Evolutionary conservation across 1,139 yeast genomes (phyloP), one percentile per base, ranked within the genome.

Genomic region (Tardiomyces blankii): DNA sequence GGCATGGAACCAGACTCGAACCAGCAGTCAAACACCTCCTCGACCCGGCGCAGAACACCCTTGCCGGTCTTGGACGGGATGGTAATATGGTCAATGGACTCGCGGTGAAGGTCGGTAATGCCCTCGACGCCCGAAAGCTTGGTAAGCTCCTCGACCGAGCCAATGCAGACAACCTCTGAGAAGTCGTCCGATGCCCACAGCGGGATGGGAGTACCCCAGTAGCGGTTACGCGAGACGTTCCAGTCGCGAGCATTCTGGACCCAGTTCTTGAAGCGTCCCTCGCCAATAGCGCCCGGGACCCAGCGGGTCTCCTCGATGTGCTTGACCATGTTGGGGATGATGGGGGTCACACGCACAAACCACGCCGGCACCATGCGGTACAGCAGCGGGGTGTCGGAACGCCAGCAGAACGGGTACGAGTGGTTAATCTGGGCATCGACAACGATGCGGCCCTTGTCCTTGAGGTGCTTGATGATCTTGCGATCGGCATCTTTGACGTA

Each of bases 161-260:
- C 95, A 56, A 93, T 71, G 73, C 97, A 91, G 39, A 91, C 91
- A 54, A 91, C 70, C 71, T 91, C 99, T 67, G 85, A 83, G 56
- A 74, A 80, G 65, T 91, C 99, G 16, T 89, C 97, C 57, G 91
- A 80, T 43, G 80, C 96, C 99, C 99, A 91, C 60, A 91, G 70
- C 51, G 99, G 99, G 57, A 91, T 82, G 51, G 99, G 99, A 40
- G 97, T 91, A 72, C 99, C 99, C 99, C 99, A 91, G 69, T 91
- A 91, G 69, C 99, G 80, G 73, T 91, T 91, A 76, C 99, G 84
- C 18, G 96, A 88, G 54, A 91, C 77, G 65, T 91, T 91, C 99
- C 99, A 91, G 69, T 91, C 99, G 67, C 99, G 84, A 44, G 98
- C 98, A 60, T 89, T 89, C 56, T 91, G 86, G 65, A 91, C 85